Base-by-base conservation (phyloP, 345 rosid species). In the Ceriops zippeliana region DNA sequence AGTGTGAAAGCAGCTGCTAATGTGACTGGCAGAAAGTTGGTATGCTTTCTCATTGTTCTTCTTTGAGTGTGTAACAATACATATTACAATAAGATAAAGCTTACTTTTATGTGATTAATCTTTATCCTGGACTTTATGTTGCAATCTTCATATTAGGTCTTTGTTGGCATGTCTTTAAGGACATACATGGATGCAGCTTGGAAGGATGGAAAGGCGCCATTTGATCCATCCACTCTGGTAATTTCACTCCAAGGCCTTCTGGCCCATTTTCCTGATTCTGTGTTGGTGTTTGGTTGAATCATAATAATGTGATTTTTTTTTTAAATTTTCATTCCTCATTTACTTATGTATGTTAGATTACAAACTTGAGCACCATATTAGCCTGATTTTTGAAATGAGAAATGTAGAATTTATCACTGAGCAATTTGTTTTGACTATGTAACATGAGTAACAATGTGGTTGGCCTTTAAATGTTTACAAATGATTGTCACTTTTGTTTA, bases 1-100 rank as follows among this genome's bases (percentile, higher is more conserved):
- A 91, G 99, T 80, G 86, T 95, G 64, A 95, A 95, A 80, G 92
- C 93, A 71, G 99, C 97, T 72, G 99, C 99, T 46, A 97, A 91
- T 86, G 70, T 82, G 76, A 90, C 93, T 37, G 92, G 96, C 63
- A 86, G 97, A 76, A 91, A 95, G 75, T 70, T 95, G 92, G 99
- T 90, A 76, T 46, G 89, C 62, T 47, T 71, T 76, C 52, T 67
- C 15, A 22, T 47, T 6, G 59, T 56, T 56, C 49, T 15, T 42
- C 49, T 42, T 42, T 13, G 49, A 13, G 49, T 42, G 49, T 15
- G 49, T 42, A 38, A 42, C 49, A 42, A 38, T 38, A 9, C 47
- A 38, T 38, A 38, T 38, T 38, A 38, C 47, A 38, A 38, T 38
- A 38, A 38, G 47, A 38, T 38, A 38, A 38, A 38, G 47, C 47